Conservation (phyloP, 352 stramenopile species). For the Globisporangium solare region DNA sequence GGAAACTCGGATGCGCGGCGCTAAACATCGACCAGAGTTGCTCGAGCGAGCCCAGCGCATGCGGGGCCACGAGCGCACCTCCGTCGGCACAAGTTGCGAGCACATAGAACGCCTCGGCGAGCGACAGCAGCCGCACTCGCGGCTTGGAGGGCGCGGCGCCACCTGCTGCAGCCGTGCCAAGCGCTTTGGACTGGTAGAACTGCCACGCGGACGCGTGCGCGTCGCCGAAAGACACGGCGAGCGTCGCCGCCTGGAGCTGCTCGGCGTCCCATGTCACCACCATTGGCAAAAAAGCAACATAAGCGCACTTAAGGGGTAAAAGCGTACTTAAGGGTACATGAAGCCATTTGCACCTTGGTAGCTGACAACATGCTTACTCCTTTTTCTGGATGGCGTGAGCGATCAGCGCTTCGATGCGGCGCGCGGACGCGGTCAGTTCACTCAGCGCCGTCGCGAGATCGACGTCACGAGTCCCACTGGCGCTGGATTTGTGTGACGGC, state of each 20-base stretch:
- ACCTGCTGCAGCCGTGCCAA: conserved; percentile 11
- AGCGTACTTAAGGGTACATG: too few relatives aligned
- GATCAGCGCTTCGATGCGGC: too few relatives aligned
- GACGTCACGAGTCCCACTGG: too few relatives aligned
- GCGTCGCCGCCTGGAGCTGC: neutral
- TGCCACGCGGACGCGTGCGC: conserved; percentile 10
- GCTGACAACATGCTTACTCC: too few relatives aligned
- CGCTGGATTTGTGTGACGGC: too few relatives aligned
- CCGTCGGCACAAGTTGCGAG: neutral
- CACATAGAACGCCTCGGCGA: conserved; percentile 7
- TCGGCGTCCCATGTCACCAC: conserved; percentile 1
- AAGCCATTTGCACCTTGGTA: too few relatives aligned
- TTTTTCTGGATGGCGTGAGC: too few relatives aligned
- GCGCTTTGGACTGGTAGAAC: conserved; percentile 14
- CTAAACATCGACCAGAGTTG: neutral
- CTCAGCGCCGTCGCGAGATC: too few relatives aligned
- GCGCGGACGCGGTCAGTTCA: too few relatives aligned
- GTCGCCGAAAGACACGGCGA: conserved; percentile 7
- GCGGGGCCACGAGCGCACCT: neutral
- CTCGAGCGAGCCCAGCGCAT: neutral
- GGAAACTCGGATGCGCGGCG: conserved; percentile 21
- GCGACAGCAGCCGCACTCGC: conserved; percentile 2
- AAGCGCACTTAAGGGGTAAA: too few relatives aligned
- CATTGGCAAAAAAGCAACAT: neutral
- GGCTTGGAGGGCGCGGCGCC: neutral